Evolutionary conservation across 1,284 basidiomycete species (phyloP).

Genomic region (Cystobasidium slooffiae): DNA sequence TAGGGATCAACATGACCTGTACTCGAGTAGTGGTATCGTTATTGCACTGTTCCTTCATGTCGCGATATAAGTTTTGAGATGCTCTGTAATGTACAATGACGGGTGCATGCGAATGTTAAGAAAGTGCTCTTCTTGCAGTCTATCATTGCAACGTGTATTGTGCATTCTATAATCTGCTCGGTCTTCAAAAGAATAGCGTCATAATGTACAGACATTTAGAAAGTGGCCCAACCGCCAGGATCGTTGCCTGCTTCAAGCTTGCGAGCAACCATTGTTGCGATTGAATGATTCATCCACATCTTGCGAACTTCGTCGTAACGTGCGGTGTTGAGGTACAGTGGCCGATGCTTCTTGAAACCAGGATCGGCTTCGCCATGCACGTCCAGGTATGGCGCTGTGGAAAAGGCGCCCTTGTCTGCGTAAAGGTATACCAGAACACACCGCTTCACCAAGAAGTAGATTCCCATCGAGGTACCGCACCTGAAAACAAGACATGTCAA

Average conservation of each 20-base stretch:
- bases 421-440: conserved; percentile 93
- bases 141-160: neutral
- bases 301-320: conserved; percentile 91
- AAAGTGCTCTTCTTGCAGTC: neutral
- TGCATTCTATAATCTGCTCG: neutral
- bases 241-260: conserved; percentile 88
- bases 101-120: neutral
- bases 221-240: conserved; percentile 87
- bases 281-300: conserved; percentile 84
- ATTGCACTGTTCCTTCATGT: neutral
- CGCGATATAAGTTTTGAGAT: neutral
- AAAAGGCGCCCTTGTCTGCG: conserved; percentile 84
- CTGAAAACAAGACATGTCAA: conserved; percentile 59
- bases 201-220: conserved; percentile 59
- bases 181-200: conserved; percentile 42
- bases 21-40: neutral
- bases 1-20: neutral
- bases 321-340: conserved; percentile 82
- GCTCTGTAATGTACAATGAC: conserved; percentile 13
- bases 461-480: conserved; percentile 84
- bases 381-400: conserved; percentile 89
- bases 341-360: conserved; percentile 82
- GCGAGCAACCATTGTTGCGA: conserved; percentile 87
- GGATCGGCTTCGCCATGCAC: conserved; percentile 92
- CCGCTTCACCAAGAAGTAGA: conserved; percentile 90